Base-by-base conservation (phyloP, 805 yeast genomes). In the Diddensiella transvaalensis region DNA sequence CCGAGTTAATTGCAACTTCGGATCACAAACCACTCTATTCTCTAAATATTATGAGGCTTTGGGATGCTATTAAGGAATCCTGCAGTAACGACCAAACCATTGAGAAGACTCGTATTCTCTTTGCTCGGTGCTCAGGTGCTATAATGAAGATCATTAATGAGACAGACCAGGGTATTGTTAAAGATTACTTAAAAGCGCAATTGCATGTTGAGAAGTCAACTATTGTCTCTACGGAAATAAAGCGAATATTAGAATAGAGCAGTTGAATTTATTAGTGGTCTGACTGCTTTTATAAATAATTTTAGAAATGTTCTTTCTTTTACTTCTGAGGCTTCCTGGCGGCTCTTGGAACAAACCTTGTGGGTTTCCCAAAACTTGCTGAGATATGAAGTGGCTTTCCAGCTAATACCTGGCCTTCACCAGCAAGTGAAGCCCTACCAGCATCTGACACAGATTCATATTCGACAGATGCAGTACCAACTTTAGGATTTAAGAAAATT, bases 91-190 rank as follows among this genome's bases (percentile, higher is more conserved):
- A 56, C 42, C 15, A 32, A 8, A 53, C 48, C 18, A 51, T 52
- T 49, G 91, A 85, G 58, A 77, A 74, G 51, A 86, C 83, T 2
- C 73, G 82, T 47, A 62, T 83, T 18, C 79, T 78, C 23, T 64
- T 74, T 41, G 66, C 72, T 1, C 63, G 69, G 29, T 64, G 70
- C n/a, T 78, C 69, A 1, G 59, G 58, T 2, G 50, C 50, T 2
- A 42, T 64, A 19, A 18, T 39, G 36, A 51, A 52, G 2, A 51
- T 50, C 3, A 57, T 46, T 11, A 26, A 38, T 15, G 49, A 18
- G 3, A 15, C 37, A 18, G 26, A 23, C 18, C n/a, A 11, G 15
- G 37, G 4, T 13, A 10, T 23, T 51, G 39, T 61, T 3, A 5
- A 13, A 17, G 23, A 40, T 1, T 55, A 53, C n/a, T 44, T 63